These are phyloP conservation scores for Starmerella bombicola DNA, from an alignment of 805 yeast genomes.

Conservation along the genomic window DNA sequence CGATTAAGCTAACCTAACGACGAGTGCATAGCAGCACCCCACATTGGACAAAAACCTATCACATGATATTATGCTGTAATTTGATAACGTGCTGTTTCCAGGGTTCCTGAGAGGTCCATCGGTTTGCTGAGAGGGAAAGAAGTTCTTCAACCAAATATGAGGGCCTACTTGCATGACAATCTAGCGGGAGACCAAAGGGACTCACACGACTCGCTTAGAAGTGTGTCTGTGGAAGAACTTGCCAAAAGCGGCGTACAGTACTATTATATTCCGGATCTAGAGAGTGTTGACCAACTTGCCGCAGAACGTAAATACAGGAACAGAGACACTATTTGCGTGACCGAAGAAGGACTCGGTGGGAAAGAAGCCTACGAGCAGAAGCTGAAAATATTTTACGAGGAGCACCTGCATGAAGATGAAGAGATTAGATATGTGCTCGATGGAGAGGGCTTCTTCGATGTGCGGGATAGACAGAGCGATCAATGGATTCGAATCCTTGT, in stretches of 20 bases:
- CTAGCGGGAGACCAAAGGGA: slow-evolving; percentile 22
- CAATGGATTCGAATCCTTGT: slow-evolving; percentile 70
- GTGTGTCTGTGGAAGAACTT: slow-evolving; percentile 41
- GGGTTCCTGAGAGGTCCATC: too few species aligned
- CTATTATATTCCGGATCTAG: slow-evolving; percentile 36
- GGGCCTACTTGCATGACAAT: slow-evolving; percentile 21
- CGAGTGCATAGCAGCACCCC: neutral
- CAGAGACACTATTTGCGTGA: slow-evolving; percentile 57
- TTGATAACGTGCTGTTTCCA: too few species aligned
- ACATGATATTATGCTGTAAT: too few species aligned
- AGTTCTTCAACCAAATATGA: slow-evolving; percentile 15
- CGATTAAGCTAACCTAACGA: too few species aligned
- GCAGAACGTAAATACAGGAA: slow-evolving; percentile 60
- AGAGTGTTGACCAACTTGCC: slow-evolving; percentile 56
- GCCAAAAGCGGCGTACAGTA: slow-evolving; percentile 57
- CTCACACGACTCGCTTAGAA: slow-evolving; percentile 39
- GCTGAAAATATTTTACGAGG: slow-evolving; percentile 58
- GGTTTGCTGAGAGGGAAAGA: too few species aligned
- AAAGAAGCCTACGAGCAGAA: slow-evolving; percentile 48
- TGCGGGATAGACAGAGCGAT: slow-evolving; percentile 47
- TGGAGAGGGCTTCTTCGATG: slow-evolving; percentile 88
- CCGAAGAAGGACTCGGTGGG: slow-evolving; percentile 48
- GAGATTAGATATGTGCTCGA: slow-evolving; percentile 83
- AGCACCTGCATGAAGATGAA: slow-evolving; percentile 93
- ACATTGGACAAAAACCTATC: too few species aligned